These are phyloP conservation scores for Sonneratia alba DNA, from an alignment of 345 rosid species.

Conservation along the genomic window DNA sequence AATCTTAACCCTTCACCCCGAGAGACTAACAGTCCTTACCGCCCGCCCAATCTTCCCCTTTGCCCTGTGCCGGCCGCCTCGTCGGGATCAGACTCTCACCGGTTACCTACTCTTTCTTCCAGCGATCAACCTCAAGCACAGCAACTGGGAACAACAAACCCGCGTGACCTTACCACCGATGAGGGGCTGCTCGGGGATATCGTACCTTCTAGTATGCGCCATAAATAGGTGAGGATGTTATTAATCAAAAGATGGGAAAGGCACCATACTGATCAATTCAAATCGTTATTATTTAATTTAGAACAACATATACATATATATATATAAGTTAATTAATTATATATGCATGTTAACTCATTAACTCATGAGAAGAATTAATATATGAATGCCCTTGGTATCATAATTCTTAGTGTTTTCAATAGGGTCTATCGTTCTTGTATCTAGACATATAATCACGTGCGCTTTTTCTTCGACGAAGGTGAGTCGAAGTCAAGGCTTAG, in stretches of 20 bases:
- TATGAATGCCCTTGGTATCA: not conserved
- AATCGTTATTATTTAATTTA: not conserved
- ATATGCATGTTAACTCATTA: not conserved
- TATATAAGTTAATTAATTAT: not conserved
- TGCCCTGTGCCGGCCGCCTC: not conserved
- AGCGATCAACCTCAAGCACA: slow-evolving; percentile 11
- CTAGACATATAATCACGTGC: not conserved
- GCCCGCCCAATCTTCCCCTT: slow-evolving; percentile 11
- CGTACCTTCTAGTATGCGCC: slow-evolving; percentile 71
- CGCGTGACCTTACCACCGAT: slow-evolving; percentile 21
- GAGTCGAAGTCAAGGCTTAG: too few species aligned
- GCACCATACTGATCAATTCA: not conserved
- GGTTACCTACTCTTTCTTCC: slow-evolving; percentile 14
- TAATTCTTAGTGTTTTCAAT: not conserved
- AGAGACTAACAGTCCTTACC: slow-evolving; percentile 18
- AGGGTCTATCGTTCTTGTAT: too few species aligned
- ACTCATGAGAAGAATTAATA: not conserved
- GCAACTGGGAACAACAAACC: slow-evolving; percentile 12
- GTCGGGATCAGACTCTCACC: slow-evolving; percentile 1
- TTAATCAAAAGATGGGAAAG: not conserved
- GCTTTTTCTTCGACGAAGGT: not conserved
- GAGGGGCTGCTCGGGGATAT: slow-evolving; percentile 86
- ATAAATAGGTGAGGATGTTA: slow-evolving; percentile 16
- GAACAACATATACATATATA: not conserved
- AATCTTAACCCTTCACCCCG: slow-evolving; percentile 24